These are phyloP conservation scores for Ramalina peruviana DNA, from an alignment of 495 filamentous ascomycete species.

Conservation along the genomic window DNA sequence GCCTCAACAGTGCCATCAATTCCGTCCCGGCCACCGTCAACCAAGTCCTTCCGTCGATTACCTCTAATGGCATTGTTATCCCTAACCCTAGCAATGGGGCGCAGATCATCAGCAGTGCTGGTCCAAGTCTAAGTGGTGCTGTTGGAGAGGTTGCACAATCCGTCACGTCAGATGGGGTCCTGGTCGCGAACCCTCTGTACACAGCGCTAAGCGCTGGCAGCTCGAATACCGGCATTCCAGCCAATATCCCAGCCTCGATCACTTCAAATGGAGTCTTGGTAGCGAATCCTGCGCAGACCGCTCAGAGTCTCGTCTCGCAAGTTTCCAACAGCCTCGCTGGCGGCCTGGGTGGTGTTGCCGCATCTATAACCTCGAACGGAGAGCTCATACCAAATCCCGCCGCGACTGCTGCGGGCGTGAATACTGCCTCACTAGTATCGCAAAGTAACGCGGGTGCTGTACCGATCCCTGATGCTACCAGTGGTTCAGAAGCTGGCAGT, in stretches of 20 bases:
- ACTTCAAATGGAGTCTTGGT: neutral
- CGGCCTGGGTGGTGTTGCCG: neutral
- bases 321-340: neutral
- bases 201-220: neutral
- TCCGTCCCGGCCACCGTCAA: neutral
- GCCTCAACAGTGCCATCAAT: neutral
- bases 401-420: neutral
- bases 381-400: neutral
- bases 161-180: neutral
- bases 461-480: neutral
- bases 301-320: neutral
- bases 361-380: neutral
- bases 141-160: neutral
- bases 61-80: neutral
- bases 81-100: neutral
- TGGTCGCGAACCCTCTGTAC: neutral
- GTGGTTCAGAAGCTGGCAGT: too few species aligned
- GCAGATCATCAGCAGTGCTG: neutral
- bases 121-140: neutral
- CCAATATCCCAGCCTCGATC: neutral
- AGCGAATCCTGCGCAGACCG: neutral
- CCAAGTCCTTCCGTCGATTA: slow-evolving; percentile 12
- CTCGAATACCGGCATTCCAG: neutral
- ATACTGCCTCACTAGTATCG: neutral
- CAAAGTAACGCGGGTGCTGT: neutral